Conservation (phyloP, 192 early-diverging fungal species). For the Backusella circina region DNA sequence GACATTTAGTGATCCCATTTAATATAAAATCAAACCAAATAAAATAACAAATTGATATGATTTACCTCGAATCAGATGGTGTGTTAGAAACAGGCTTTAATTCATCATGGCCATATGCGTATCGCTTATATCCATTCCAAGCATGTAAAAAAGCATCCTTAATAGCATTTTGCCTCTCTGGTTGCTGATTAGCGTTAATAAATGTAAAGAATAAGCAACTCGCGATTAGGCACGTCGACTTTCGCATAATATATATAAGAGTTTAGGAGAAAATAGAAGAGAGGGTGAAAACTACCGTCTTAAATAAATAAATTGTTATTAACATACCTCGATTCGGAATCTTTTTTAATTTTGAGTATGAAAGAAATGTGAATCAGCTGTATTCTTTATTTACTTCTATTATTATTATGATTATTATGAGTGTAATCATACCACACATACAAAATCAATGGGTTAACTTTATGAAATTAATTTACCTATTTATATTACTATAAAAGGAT, state of each 20-base stretch:
- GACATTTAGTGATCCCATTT: background rate
- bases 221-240: background rate
- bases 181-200: background rate
- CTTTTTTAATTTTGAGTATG: background rate
- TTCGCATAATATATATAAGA: background rate
- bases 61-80: conserved; percentile 31
- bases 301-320: background rate
- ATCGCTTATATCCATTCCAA: conserved; percentile 70
- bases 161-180: conserved; percentile 33
- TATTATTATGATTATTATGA: background rate
- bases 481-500: background rate
- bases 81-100: conserved; percentile 35
- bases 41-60: background rate
- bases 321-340: background rate
- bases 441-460: background rate
- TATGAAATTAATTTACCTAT: background rate
- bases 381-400: background rate
- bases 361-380: conserved; percentile 3
- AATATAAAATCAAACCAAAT: background rate
- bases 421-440: background rate
- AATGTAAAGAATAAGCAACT: background rate
- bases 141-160: conserved; percentile 61
- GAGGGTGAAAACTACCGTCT: background rate
- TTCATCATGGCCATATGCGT: conserved; percentile 79
- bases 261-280: background rate